Base-by-base conservation (phyloP, 2,329 filamentous ascomycete genomes). In the Fusarium brachygibbosum region DNA sequence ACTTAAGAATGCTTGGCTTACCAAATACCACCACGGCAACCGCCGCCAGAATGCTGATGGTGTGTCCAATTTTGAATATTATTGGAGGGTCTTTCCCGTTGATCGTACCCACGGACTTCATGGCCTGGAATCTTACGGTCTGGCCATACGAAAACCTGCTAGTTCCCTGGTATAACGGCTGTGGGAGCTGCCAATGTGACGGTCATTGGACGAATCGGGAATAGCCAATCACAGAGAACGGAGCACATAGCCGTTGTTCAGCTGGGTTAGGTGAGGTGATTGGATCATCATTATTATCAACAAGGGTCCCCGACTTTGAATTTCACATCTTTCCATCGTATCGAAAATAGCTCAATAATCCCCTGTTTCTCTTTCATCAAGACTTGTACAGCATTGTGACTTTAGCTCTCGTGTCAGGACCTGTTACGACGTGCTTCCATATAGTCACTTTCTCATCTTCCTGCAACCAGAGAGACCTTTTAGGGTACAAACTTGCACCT, bases 171-270 rank as follows among this genome's bases (percentile, higher is more conserved):
- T 10, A 14, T 16, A 5, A 37, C 11, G 6, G 23, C 3, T 28
- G 9, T 16, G 11, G 12, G 4, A 58, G 29, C 51, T 29, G 13
- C 23, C 58, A 50, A 14, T 13, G 58, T 64, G 51, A 51, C 38
- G 44, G 51, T 12, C 21, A 13, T 29, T 31, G 2, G 35, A 31
- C 12, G 9, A 19, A 8, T 38, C 11, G 4, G 4, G 1, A 14
- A 1, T 13, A n/a, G 14, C 52, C 45, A 65, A 65, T 59, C 31
- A 52, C 0, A 14, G n/a, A 3, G 0, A 17, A 0, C 50, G 42
- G 58, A 63, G 28, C 1, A 0, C 1, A 17, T 1, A 3, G 4
- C 42, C 29, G 17, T 9, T 2, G 17, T 10, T 21, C 14, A 41
- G 17, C 40, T 28, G 21, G 13, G 16, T 25, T 14, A 13, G 31